Percentiles rank a stretch among this genome's conserved stretches.
Evolutionary conservation across 1,284 basidiomycete species (phyloP).

Genomic region (Takashimella koratensis): DNA sequence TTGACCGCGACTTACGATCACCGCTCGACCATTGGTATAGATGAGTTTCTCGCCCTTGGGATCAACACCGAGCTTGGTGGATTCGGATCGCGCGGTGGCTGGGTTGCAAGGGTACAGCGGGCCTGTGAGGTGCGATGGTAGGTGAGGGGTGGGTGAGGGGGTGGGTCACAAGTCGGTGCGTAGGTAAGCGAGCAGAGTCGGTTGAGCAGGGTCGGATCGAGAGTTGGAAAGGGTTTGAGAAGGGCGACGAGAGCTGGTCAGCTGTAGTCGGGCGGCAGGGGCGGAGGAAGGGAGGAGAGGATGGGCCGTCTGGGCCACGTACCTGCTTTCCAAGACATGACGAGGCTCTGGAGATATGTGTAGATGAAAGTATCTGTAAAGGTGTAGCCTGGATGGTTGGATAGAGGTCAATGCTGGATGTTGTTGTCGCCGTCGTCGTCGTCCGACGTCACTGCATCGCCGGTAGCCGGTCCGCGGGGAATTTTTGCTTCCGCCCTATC

Average conservation of each 20-base stretch:
- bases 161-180: too few species aligned
- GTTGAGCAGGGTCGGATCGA: too few species aligned
- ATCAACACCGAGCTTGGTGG: constrained; percentile 70
- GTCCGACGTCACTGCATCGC: too few species aligned
- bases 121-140: too few species aligned
- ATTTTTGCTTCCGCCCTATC: too few species aligned
- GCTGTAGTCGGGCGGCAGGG: not conserved
- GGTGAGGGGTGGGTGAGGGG: too few species aligned
- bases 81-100: constrained; percentile 54
- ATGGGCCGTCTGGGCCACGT: too few species aligned
- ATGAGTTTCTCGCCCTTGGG: constrained; percentile 78
- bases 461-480: too few species aligned
- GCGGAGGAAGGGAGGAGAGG: not conserved
- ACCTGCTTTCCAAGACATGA: constrained; percentile 39
- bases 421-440: too few species aligned
- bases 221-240: not conserved
- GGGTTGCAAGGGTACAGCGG: constrained; percentile 70
- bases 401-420: too few species aligned
- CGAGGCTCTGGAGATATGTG: too few species aligned
- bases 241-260: not conserved
- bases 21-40: constrained; percentile 79
- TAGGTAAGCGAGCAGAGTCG: too few species aligned
- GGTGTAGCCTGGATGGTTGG: not conserved
- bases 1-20: constrained; percentile 72
- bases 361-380: not conserved